These are phyloP conservation scores for Trichophaea hybrida DNA, from an alignment of 2,329 filamentous ascomycete species.

Conservation along the genomic window DNA sequence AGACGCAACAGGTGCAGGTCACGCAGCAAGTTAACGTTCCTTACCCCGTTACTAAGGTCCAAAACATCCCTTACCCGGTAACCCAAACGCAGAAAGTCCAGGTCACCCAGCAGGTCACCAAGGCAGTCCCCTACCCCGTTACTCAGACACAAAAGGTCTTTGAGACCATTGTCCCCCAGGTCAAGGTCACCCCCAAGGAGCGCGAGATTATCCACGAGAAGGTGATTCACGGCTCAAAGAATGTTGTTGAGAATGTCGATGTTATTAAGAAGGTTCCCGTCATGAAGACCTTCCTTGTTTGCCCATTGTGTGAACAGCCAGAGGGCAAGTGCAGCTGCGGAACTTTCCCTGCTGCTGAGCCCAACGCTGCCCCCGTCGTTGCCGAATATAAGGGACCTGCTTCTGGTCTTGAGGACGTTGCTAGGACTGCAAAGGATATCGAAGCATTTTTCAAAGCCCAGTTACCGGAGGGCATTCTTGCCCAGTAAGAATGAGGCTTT, in stretches of 20 bases:
- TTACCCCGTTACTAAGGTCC: neutral
- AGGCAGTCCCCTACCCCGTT: neutral
- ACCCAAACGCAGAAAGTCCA: neutral
- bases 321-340: slow-evolving; percentile 4
- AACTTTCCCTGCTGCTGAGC: neutral
- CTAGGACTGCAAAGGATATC: neutral
- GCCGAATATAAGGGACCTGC: neutral
- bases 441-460: neutral
- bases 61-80: neutral
- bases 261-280: slow-evolving; percentile 4
- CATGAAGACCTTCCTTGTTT: neutral
- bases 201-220: slow-evolving; percentile 6
- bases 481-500: neutral
- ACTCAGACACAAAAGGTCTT: slow-evolving; percentile 6
- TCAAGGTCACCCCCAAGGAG: slow-evolving; percentile 6
- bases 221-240: neutral
- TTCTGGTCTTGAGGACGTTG: neutral
- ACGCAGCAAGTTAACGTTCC: neutral
- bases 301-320: neutral
- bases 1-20: neutral
- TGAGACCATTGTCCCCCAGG: slow-evolving; percentile 10
- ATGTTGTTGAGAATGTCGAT: slow-evolving; percentile 7
- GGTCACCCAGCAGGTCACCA: neutral
- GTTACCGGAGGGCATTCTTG: neutral
- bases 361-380: neutral